phyloP scores from a whole-genome alignment of 2,329 filamentous ascomycete genomes.

The Sporothrix brunneoviolacea region DNA sequence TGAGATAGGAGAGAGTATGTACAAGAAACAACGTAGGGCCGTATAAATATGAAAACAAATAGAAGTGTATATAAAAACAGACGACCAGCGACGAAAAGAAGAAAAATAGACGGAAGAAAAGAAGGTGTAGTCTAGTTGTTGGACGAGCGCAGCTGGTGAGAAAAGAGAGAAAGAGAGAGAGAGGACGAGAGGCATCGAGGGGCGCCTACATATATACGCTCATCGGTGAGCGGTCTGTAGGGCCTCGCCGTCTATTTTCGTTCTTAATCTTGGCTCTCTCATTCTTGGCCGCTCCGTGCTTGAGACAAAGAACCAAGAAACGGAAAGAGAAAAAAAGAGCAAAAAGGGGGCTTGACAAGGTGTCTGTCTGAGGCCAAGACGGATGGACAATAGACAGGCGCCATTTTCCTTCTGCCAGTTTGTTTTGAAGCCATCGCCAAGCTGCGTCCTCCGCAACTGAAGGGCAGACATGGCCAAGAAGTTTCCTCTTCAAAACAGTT shows the following conservation, averaged over 20 bases:
- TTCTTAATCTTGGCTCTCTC: background rate
- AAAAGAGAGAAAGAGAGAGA: background rate
- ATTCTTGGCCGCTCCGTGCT: background rate
- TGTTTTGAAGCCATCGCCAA: constrained; percentile 8
- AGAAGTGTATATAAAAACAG: constrained; percentile 4
- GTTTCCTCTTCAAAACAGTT: too few relatives aligned
- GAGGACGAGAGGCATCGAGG: background rate
- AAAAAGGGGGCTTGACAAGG: background rate
- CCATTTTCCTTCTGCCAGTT: background rate
- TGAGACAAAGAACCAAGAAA: constrained; percentile 3
- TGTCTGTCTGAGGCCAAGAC: constrained; percentile 9
- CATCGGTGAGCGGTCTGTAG: background rate
- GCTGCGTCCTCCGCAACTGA: background rate
- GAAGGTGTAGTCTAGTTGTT: background rate
- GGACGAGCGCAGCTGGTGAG: constrained; percentile 13
- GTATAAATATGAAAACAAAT: background rate
- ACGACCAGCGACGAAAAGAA: constrained; percentile 17
- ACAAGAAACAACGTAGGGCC: background rate
- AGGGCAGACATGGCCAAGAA: too few relatives aligned
- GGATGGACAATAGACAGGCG: background rate
- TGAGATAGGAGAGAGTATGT: background rate
- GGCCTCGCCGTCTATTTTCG: too few relatives aligned
- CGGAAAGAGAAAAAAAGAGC: too few relatives aligned
- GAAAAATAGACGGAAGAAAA: background rate
- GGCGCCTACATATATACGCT: constrained; percentile 3